These are phyloP conservation scores for Coriolopsis trogii DNA, from an alignment of 1,284 basidiomycete genomes.

Conservation along the genomic window DNA sequence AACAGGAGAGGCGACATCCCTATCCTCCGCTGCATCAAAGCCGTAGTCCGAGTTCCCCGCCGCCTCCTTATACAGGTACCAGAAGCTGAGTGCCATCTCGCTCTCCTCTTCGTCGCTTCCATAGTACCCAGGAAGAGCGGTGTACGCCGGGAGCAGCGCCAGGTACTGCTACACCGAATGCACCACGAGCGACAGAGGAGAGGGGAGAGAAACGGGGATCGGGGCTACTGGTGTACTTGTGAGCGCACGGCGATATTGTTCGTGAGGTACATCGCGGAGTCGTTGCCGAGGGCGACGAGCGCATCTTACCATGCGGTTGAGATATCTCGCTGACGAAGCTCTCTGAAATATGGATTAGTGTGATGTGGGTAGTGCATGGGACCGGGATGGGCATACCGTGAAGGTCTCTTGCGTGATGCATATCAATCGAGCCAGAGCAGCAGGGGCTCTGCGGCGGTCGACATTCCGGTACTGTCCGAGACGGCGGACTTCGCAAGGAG, in stretches of 20 bases:
- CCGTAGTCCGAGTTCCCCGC: conserved; percentile 75
- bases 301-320: conserved; percentile 77
- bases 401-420: conserved; percentile 65
- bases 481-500: too few relatives aligned
- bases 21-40: conserved; percentile 43
- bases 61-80: conserved; percentile 88
- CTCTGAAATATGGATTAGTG: too few relatives aligned
- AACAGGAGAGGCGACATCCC: too few relatives aligned
- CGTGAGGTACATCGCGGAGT: conserved; percentile 82
- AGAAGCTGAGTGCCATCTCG: conserved; percentile 85
- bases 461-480: conserved; percentile 67
- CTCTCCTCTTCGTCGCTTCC: conserved; percentile 84
- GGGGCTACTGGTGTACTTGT: conserved; percentile 31
- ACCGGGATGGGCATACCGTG: too few relatives aligned
- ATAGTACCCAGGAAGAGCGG: conserved; percentile 74
- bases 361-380: too few relatives aligned
- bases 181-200: conserved; percentile 27
- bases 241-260: conserved; percentile 57
- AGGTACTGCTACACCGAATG: conserved; percentile 66
- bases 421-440: too few relatives aligned
- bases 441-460: conserved; percentile 80
- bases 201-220: conserved; percentile 22
- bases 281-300: conserved; percentile 81
- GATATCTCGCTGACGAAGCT: conserved; percentile 57
- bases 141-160: conserved; percentile 74